These are phyloP conservation scores for Heliosperma pusillum DNA, from an alignment of 148 eudicot species.

Conservation along the genomic window DNA sequence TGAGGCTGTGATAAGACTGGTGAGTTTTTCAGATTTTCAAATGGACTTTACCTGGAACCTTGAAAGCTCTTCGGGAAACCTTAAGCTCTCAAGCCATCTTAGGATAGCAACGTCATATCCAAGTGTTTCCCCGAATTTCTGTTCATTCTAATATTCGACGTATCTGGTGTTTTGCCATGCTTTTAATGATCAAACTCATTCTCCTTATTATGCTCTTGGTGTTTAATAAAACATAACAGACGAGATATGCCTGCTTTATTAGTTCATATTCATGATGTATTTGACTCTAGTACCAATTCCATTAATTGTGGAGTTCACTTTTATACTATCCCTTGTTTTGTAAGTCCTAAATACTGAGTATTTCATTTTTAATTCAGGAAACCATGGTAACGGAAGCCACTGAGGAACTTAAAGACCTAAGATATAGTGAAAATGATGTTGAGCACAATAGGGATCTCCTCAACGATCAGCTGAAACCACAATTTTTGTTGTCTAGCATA, in stretches of 20 bases:
- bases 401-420: conserved; percentile 29
- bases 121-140: neutral
- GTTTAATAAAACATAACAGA: neutral
- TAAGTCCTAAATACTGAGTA: neutral
- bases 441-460: conserved; percentile 31
- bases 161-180: no score
- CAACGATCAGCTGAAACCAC: conserved; percentile 41
- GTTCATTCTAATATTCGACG: neutral
- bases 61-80: neutral
- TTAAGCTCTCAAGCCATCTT: neutral
- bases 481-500: conserved; percentile 66
- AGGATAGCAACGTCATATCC: neutral
- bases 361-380: conserved; percentile 37
- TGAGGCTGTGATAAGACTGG: neutral
- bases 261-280: neutral
- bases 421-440: conserved; percentile 21
- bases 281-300: neutral
- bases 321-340: neutral
- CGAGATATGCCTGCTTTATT: neutral
- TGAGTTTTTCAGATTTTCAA: neutral
- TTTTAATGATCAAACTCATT: no score
- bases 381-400: conserved; percentile 25
- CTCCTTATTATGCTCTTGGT: neutral
- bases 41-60: neutral
- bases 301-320: neutral